Conservation (phyloP, 768 basidiomycete species). For the Trametes coccinea region DNA sequence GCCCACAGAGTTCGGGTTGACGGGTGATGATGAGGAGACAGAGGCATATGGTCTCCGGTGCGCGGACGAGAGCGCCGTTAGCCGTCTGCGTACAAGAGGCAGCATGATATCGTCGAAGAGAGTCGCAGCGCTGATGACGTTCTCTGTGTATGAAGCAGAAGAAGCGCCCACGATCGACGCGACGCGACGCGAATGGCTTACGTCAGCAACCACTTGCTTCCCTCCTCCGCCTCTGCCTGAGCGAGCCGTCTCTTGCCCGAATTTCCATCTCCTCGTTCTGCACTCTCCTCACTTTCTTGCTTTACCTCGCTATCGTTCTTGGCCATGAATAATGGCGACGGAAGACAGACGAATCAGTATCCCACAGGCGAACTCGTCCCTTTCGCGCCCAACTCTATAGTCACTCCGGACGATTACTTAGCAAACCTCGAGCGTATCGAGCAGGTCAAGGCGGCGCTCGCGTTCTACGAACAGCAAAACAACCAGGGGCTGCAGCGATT, state of each 20-base stretch:
- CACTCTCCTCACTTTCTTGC: not conserved
- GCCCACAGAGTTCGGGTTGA: conserved; percentile 49
- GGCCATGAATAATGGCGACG: conserved; percentile 24
- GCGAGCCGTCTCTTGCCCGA: not conserved
- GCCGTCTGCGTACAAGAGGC: not conserved
- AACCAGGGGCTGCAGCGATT: conserved; percentile 42
- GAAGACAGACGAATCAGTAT: not conserved
- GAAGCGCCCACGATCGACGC: conserved; percentile 1
- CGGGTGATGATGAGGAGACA: conserved; percentile 44
- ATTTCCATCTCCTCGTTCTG: not conserved
- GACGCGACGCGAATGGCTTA: conserved; percentile 22
- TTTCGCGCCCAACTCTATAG: conserved; percentile 3
- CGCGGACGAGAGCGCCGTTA: not conserved
- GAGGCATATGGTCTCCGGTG: conserved; percentile 47
- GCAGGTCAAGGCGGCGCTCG: conserved; percentile 36
- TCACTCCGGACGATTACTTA: conserved; percentile 33
- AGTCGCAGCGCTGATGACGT: not conserved
- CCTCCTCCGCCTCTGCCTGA: not conserved
- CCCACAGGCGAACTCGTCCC: not conserved
- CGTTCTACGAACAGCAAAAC: conserved; percentile 40
- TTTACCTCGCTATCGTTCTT: not conserved
- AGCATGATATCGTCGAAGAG: conserved; percentile 3
- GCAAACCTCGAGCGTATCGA: conserved; percentile 34
- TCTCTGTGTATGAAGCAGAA: not conserved
- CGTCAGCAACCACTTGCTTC: conserved; percentile 6